Base-by-base conservation (phyloP, 495 filamentous ascomycete genomes). In the Chaetomium cochliodes region DNA sequence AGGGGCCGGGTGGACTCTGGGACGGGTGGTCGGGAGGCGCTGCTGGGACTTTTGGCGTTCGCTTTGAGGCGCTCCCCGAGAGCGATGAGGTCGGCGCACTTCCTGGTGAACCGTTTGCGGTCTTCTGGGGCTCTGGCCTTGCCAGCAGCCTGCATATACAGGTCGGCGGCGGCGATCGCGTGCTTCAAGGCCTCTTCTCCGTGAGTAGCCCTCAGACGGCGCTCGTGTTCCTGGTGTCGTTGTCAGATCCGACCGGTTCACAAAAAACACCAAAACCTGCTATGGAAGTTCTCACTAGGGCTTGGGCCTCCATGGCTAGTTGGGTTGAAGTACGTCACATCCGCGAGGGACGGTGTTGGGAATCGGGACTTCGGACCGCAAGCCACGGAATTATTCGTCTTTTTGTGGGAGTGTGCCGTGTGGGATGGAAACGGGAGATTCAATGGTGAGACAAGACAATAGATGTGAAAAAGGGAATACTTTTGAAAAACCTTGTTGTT, bases 51-150 rank as follows among this genome's bases (percentile, higher is more conserved):
- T 44, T 69, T 65, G 60, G 69, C 46, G 50, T 68, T 74, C 37
- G 73, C 67, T 72, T 96, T 96, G 68, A 96, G 90, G 26, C 73
- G 78, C 73, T 96, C 92, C 2, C 90, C 91, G 57, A 83, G 81
- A 2, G 77, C 81, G 26, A 93, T 76, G 57, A 92, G 76, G 55
- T 85, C 80, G 64, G 86, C 82, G 74, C 85, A 90, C 77, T 89
- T 90, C 18, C 75, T 72, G 42, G 85, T 85, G 20, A 94, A 76
- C 13, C 78, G 76, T 13, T 76, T 72, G 63, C 84, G 89, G 28
- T 93, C 88, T 22, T 77, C 75, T 15, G 78, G 67, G 37, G 72
- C 76, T 7, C 78, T 67, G 1, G 86, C 80, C 53, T 86, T 74
- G 51, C 79, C 78, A 59, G 89, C 73, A 2, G 89, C 90, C 70